Evolutionary conservation across 495 filamentous ascomycete species (phyloP).

Genomic region (Penicillium ucsense): DNA sequence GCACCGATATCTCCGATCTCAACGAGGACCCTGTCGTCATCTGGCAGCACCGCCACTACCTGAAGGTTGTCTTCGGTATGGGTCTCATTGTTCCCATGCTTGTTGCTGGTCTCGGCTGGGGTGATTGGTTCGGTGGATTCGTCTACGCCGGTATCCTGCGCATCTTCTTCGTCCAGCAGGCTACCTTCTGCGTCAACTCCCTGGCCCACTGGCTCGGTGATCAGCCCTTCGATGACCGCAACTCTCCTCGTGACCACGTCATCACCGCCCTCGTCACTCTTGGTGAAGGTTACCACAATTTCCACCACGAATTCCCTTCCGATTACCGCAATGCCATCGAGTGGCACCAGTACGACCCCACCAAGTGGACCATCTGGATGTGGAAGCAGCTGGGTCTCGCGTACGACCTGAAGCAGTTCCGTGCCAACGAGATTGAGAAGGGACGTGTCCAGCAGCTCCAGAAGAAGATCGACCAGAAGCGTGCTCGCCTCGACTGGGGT

Average conservation of each 20-base stretch:
- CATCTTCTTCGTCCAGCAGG: constrained; percentile 98
- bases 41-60: constrained; percentile 91
- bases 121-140: constrained; percentile 84
- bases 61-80: constrained; percentile 83
- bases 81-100: constrained; percentile 74
- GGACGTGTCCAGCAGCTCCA: constrained; percentile 92
- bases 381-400: constrained; percentile 93
- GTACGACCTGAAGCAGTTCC: constrained; percentile 95
- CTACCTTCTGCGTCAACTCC: constrained; percentile 99
- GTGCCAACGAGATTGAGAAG: constrained; percentile 97
- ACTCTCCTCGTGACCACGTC: constrained; percentile 93
- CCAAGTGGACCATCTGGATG: constrained; percentile 93
- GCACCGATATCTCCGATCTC: constrained; percentile 92
- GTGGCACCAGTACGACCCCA: constrained; percentile 98
- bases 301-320: constrained; percentile 99
- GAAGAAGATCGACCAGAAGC: constrained; percentile 99
- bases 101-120: constrained; percentile 80
- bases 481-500: constrained; percentile 88
- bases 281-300: constrained; percentile 98
- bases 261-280: constrained; percentile 93
- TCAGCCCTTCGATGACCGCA: constrained; percentile 98
- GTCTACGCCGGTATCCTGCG: constrained; percentile 92
- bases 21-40: constrained; percentile 92
- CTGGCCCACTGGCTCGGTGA: constrained; percentile 98
- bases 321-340: constrained; percentile 98